Base-by-base conservation (phyloP, 176 grass and related monocot genomes). In the Saccharum officinarum region DNA sequence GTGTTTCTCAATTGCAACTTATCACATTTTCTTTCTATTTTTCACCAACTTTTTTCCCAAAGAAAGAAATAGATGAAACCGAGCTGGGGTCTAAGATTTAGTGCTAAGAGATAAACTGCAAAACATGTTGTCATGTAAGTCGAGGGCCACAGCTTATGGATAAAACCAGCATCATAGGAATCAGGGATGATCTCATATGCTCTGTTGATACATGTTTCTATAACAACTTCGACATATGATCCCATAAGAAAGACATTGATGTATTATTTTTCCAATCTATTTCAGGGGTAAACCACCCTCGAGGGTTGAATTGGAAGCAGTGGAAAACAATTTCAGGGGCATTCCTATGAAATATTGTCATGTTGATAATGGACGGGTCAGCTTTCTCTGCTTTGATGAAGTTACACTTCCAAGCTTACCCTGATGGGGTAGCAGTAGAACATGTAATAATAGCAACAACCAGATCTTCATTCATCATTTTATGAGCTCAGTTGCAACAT, bases 271-370 rank as follows among this genome's bases (percentile, higher is more conserved):
- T 25, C 1, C 76, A 57, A 82, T 73, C 69, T 22, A 8, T 0
- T 74, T 62, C 74, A 95, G 87, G 73, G 65, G 60, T 18, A 80
- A 86, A 40, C 88, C 93, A 5, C 88, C 90, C 4, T 88, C 83
- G 59, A 92, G 86, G 54, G 2, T 62, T 74, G 83, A 90, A 81
- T 15, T 88, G 45, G 90, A 90, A 88, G 66, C n/a, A 23, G 47
- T 92, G 11, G 83, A 92, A 61, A 81, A 84, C 42, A 81, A 74
- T 17, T 90, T 79, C 50, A 17, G 31, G 1, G 83, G 76, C 50
- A 78, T 92, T 77, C 88, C 88, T 80, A 67, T 95, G 7, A 95
- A 86, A 83, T 92, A 88, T 59, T 92, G 83, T 25, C 81, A 88
- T 78, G 90, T 90, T 44, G 80, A 90, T 63, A 84, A 92, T 82